Evolutionary conservation across 768 basidiomycete species (phyloP).

Genomic region (Hypholoma fasciculare): DNA sequence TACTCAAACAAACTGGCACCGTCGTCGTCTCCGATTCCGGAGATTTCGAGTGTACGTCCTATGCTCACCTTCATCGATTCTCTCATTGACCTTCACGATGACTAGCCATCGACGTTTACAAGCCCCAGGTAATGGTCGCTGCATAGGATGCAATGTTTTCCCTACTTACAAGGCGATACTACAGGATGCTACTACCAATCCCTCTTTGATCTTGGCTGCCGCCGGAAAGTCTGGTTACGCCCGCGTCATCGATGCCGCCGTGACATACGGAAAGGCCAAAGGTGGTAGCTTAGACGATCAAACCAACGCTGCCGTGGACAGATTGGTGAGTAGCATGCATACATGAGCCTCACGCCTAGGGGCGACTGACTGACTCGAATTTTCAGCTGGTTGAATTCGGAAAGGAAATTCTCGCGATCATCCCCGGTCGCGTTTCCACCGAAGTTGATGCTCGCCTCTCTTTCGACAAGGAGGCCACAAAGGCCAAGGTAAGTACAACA

Average conservation of each 20-base stretch:
- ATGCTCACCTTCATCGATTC: slow-evolving; percentile 16
- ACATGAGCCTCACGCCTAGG: background rate
- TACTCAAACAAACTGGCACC: slow-evolving; percentile 90
- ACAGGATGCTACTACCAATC: slow-evolving; percentile 98
- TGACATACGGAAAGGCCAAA: slow-evolving; percentile 76
- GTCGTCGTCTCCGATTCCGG: slow-evolving; percentile 97
- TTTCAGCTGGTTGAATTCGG: slow-evolving; percentile 94
- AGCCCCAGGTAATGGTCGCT: slow-evolving; percentile 68
- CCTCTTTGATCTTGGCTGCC: slow-evolving; percentile 91
- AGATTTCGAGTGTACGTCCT: slow-evolving; percentile 78
- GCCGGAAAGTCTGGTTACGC: slow-evolving; percentile 88
- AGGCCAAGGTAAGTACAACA: slow-evolving; percentile 64
- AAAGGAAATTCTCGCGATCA: slow-evolving; percentile 90
- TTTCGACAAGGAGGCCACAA: slow-evolving; percentile 92
- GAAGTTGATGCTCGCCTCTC: slow-evolving; percentile 98
- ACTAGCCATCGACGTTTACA: slow-evolving; percentile 95
- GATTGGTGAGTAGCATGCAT: slow-evolving; percentile 60
- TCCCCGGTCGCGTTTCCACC: slow-evolving; percentile 98
- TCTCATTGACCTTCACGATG: slow-evolving; percentile 22
- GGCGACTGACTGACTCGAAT: background rate
- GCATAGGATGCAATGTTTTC: background rate
- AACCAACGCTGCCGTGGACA: slow-evolving; percentile 79
- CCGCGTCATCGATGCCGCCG: slow-evolving; percentile 74
- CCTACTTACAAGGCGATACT: slow-evolving; percentile 1
- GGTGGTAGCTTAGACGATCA: slow-evolving; percentile 77